phyloP scores from a whole-genome alignment of 768 basidiomycete genomes.

The Obba rivulosa region DNA sequence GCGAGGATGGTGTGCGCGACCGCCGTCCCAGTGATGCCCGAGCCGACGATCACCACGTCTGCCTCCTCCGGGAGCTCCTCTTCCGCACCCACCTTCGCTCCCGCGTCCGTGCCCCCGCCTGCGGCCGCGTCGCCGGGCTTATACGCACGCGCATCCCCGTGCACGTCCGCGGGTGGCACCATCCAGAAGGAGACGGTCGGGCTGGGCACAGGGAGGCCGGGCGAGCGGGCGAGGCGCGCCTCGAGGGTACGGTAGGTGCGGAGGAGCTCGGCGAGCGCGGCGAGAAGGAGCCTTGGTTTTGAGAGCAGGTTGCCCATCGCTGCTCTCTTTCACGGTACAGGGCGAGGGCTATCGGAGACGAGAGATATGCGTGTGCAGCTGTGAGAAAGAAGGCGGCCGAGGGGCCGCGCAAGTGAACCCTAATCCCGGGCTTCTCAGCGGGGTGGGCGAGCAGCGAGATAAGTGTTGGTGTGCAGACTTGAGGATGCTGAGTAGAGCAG shows the following conservation, averaged over 20 bases:
- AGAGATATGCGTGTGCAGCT: too few relatives aligned
- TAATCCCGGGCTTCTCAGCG: too few relatives aligned
- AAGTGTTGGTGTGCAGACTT: too few relatives aligned
- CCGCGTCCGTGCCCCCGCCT: constrained; percentile 74
- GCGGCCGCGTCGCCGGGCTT: constrained; percentile 66
- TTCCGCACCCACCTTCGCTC: constrained; percentile 25
- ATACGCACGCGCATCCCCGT: constrained; percentile 28
- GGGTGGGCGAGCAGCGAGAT: too few relatives aligned
- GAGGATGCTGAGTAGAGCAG: too few relatives aligned
- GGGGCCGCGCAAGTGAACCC: too few relatives aligned
- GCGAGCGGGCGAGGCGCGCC: constrained; percentile 32
- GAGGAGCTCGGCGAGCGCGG: constrained; percentile 12
- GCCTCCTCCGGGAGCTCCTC: constrained; percentile 38
- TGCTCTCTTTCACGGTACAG: too few relatives aligned
- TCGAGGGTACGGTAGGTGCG: constrained; percentile 23
- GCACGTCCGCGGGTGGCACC: constrained; percentile 43
- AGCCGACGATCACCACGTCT: constrained; percentile 70
- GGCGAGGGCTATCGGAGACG: too few relatives aligned
- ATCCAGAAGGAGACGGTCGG: constrained; percentile 64
- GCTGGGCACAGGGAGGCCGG: constrained; percentile 51
- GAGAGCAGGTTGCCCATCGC: constrained; percentile 19
- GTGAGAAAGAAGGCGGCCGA: too few relatives aligned
- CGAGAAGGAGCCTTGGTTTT: constrained; percentile 16
- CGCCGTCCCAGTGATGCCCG: constrained; percentile 70
- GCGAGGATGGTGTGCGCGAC: constrained; percentile 51